Conservation (phyloP, 805 yeast genomes). For the Scheffersomyces amazonensis region DNA sequence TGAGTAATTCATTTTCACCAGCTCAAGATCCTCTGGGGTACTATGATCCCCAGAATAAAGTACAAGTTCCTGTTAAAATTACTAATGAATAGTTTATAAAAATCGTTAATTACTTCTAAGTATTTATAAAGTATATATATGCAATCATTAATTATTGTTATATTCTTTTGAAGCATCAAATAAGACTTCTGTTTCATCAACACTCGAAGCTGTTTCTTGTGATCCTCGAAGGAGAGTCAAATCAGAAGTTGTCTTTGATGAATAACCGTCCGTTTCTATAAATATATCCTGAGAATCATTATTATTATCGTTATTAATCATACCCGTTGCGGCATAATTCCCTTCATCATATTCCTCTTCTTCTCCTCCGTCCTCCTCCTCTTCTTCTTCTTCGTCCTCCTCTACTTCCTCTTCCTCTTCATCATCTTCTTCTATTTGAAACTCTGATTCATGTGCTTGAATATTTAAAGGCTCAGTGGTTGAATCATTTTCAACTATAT, state of each 20-base stretch:
- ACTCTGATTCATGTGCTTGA: no score
- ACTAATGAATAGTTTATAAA: no score
- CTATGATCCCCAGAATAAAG: background rate
- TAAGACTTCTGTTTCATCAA: slow-evolving; percentile 7
- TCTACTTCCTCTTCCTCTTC: slow-evolving; percentile 12
- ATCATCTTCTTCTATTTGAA: slow-evolving; percentile 14
- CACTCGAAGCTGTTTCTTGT: slow-evolving; percentile 2
- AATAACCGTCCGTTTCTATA: no score
- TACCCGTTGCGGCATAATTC: no score
- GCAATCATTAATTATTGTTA: background rate
- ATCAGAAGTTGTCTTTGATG: no score
- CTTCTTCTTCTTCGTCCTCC: slow-evolving; percentile 4
- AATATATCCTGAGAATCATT: no score
- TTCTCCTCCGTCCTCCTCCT: background rate
- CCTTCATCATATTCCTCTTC: background rate
- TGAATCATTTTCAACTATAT: no score
- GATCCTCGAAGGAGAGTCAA: no score
- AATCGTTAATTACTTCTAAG: background rate
- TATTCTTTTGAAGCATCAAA: slow-evolving; percentile 3
- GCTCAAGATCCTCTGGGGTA: background rate
- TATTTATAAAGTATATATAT: no score
- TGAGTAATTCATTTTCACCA: background rate
- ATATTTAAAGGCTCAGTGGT: no score
- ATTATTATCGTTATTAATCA: no score
- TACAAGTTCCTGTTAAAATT: background rate